Conservation (phyloP, 2,329 filamentous ascomycete species). For the Trichoderma citrinoviride region DNA sequence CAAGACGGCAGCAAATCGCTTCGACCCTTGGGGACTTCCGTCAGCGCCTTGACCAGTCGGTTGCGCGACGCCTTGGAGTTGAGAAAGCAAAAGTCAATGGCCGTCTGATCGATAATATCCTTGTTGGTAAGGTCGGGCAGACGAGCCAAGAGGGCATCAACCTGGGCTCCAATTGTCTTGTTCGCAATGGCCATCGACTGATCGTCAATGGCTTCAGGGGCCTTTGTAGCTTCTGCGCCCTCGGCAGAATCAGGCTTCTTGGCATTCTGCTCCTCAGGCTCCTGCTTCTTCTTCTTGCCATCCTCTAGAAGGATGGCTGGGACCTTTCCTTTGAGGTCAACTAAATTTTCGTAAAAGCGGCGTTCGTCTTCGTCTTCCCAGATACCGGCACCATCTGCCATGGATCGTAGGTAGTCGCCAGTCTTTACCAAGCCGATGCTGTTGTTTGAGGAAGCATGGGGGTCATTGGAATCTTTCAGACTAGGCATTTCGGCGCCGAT, state of each 20-base stretch:
- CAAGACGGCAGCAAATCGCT: constrained; percentile 88
- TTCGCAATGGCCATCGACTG: constrained; percentile 93
- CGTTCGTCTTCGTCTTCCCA: constrained; percentile 99
- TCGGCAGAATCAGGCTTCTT: constrained; percentile 65
- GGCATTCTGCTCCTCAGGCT: constrained; percentile 76
- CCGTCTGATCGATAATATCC: constrained; percentile 85
- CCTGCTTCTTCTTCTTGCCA: constrained; percentile 77
- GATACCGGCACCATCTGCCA: constrained; percentile 87
- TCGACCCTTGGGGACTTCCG: constrained; percentile 91
- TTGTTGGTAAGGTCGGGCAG: constrained; percentile 92
- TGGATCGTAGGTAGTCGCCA: constrained; percentile 85
- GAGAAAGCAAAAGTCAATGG: constrained; percentile 95
- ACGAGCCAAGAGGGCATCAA: constrained; percentile 82
- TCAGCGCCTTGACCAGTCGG: constrained; percentile 84
- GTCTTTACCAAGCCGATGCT: constrained; percentile 92
- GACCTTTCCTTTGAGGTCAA: constrained; percentile 93
- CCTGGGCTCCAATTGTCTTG: constrained; percentile 95
- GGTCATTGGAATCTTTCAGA: constrained; percentile 76
- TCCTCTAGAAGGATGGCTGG: constrained; percentile 92
- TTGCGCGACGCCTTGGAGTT: constrained; percentile 98
- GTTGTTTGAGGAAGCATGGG: constrained; percentile 63
- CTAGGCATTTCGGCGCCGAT: constrained; percentile 92
- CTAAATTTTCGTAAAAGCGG: constrained; percentile 95
- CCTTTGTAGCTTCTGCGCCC: constrained; percentile 49
- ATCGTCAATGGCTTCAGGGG: constrained; percentile 63